Evolutionary conservation across 345 rosid species (phyloP), one percentile per base, ranked within the genome.

Genomic region (Rhodamnia rubescens): DNA sequence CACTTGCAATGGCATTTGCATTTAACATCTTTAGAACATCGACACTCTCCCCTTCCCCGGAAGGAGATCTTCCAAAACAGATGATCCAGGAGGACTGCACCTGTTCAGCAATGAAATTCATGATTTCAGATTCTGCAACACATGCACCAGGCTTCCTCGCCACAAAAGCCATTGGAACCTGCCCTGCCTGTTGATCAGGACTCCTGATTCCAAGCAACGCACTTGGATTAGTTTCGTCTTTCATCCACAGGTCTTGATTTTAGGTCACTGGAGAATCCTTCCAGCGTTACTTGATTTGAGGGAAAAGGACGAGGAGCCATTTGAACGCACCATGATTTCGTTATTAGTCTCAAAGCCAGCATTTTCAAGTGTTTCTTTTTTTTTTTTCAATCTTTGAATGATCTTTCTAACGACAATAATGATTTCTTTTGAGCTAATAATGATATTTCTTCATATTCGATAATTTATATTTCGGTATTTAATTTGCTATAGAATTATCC

Each of bases 131-230:
- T 40, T 84, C 95, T 8, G 89, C 90, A 82, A 94, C 83, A 61
- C 81, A 87, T 85, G 91, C 90, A 84, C 95, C 95, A 40, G 94
- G 92, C 87, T 91, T 95, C 85, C 97, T 95, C 92, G 95, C 98
- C 75, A 94, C 89, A 86, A 88, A 96, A 36, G 97, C 98, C 96
- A 96, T 95, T 27, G 98, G 96, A 83, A 95, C 92, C 90, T 94
- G 90, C 21, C 98, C 95, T 52, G 97, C 97, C 83, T 92, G 98
- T 93, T 93, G 95, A 87, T 96, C 98, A 15, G 98, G 98, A 57
- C 92, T 94, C 85, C 98, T 95, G 91, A 85, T 27, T 24, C 69
- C 83, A 53, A 56, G 58, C 56, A 13, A 69, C 15, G 18, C 78
- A 18, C 44, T 32, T 32, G 47, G 78, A 69, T 47, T 16, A 47